These are phyloP conservation scores for Moesziomyces parantarcticus DNA, from an alignment of 1,284 basidiomycete species.

Conservation along the genomic window DNA sequence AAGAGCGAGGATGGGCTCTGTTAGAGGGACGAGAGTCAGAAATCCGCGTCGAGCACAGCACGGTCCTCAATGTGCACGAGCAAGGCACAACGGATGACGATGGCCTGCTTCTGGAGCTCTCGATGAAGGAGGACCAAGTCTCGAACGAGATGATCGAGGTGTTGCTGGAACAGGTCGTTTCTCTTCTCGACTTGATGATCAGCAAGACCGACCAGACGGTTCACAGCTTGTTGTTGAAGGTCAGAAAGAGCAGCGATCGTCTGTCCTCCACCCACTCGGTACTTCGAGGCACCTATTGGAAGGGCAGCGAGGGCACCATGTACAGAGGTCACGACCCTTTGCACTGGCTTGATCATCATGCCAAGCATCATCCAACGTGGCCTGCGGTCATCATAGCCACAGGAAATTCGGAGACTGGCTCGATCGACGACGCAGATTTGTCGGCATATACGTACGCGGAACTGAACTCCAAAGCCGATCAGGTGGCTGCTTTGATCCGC, in stretches of 20 bases:
- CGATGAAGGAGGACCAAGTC: constrained; percentile 17
- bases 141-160: constrained; percentile 9
- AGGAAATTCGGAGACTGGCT: neutral
- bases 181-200: constrained; percentile 4
- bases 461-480: constrained; percentile 69
- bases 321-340: constrained; percentile 8
- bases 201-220: neutral
- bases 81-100: neutral
- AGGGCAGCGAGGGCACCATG: neutral
- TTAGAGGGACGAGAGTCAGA: constrained; percentile 1
- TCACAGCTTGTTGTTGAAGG: constrained; percentile 1
- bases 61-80: constrained; percentile 16
- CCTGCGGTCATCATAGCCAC: constrained; percentile 10
- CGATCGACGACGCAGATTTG: neutral
- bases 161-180: constrained; percentile 8
- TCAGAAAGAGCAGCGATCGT: neutral
- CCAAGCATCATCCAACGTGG: constrained; percentile 13
- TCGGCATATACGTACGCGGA: constrained; percentile 68
- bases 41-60: constrained; percentile 20
- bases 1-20: neutral
- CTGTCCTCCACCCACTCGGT: neutral
- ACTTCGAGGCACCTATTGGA: neutral
- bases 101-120: constrained; percentile 9
- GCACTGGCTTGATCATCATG: constrained; percentile 13
- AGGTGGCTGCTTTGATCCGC: constrained; percentile 71